These are phyloP conservation scores for Ilyonectria destructans DNA, from an alignment of 2,329 filamentous ascomycete species.

Conservation along the genomic window DNA sequence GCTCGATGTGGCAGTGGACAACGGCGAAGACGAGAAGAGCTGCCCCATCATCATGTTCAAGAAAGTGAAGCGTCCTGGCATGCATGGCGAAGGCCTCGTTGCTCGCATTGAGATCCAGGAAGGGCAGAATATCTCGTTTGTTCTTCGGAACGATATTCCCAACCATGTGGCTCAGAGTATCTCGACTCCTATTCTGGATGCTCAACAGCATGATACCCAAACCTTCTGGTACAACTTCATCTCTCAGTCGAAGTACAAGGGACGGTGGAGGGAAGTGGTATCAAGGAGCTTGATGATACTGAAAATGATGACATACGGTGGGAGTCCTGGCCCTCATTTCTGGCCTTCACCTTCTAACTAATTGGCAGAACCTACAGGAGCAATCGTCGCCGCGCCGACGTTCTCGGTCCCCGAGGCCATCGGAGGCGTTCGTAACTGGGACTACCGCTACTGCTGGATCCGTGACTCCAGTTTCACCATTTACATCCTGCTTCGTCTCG, in stretches of 20 bases:
- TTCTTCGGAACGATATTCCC: conserved; percentile 75
- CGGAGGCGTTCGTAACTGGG: conserved; percentile 78
- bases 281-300: conserved; percentile 80
- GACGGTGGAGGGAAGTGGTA: conserved; percentile 82
- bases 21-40: conserved; percentile 58
- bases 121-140: conserved; percentile 79
- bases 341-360: conserved; percentile 22
- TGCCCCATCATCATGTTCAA: conserved; percentile 71
- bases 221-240: conserved; percentile 84
- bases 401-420: conserved; percentile 85
- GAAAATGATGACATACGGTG: conserved; percentile 80
- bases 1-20: conserved; percentile 78
- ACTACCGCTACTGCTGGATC: conserved; percentile 86
- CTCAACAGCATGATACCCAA: conserved; percentile 79
- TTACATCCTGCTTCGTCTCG: conserved; percentile 83
- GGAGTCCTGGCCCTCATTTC: neutral
- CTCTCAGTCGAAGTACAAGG: conserved; percentile 78
- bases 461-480: conserved; percentile 85
- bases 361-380: conserved; percentile 77
- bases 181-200: conserved; percentile 71
- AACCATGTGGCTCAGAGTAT: conserved; percentile 73
- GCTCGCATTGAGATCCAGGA: conserved; percentile 74
- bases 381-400: conserved; percentile 83
- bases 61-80: conserved; percentile 66
- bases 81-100: conserved; percentile 75